Evolutionary conservation across 2,329 filamentous ascomycete genomes (phyloP).

Genomic region (Fusarium clavum): DNA sequence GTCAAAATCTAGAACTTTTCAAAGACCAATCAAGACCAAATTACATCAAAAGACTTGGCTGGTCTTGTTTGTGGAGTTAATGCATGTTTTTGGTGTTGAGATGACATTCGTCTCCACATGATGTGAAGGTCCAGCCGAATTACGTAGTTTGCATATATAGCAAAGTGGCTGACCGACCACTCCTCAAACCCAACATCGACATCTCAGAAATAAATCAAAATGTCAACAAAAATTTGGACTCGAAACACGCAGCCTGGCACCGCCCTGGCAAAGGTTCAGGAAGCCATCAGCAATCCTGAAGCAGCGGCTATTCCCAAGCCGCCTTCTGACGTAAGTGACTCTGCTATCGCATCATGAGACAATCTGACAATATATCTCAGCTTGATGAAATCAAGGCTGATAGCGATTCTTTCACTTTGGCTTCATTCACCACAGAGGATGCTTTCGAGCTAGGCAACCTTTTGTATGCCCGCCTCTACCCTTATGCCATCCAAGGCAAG

Average conservation of each 20-base stretch:
- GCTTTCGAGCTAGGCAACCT: slow-evolving; percentile 74
- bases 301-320: slow-evolving; percentile 33
- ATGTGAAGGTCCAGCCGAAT: slow-evolving; percentile 34
- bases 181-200: not conserved
- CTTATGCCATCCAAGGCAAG: slow-evolving; percentile 53
- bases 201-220: not conserved
- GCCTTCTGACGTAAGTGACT: slow-evolving; percentile 36
- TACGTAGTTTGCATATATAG: slow-evolving; percentile 3
- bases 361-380: slow-evolving; percentile 34
- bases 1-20: not conserved
- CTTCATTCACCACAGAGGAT: slow-evolving; percentile 70
- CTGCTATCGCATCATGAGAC: not conserved
- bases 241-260: slow-evolving; percentile 23
- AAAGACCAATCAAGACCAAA: not conserved
- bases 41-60: not conserved
- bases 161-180: slow-evolving; percentile 1
- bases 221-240: slow-evolving; percentile 34
- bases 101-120: slow-evolving; percentile 13
- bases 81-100: not conserved
- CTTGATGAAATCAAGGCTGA: slow-evolving; percentile 48
- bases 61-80: not conserved
- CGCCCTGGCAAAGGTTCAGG: slow-evolving; percentile 39
- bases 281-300: slow-evolving; percentile 29
- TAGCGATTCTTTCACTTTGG: slow-evolving; percentile 58
- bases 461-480: slow-evolving; percentile 71